Base-by-base conservation (phyloP, 2,329 filamentous ascomycete genomes). In the Fusarium sp. region DNA sequence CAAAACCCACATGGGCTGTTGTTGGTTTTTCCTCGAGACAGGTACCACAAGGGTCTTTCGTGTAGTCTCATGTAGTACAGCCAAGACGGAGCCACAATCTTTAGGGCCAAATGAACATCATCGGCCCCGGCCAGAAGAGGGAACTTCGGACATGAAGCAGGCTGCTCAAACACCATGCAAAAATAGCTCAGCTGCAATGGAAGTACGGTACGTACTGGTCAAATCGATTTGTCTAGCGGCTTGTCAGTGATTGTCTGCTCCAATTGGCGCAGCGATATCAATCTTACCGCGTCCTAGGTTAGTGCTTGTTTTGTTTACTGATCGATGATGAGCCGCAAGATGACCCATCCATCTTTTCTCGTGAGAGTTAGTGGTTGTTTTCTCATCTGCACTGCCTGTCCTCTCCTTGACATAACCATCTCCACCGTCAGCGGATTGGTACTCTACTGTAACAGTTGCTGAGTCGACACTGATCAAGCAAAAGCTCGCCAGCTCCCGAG, bases 111-210 rank as follows among this genome's bases (percentile, higher is more conserved):
- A 67, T 61, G 61, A 55, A 54, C 55, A 65, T 71, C 45, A 49
- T 58, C 52, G 67, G 69, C 62, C 60, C 70, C 57, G 62, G 69
- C 61, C 47, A 61, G 46, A 64, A 54, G 70, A 69, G 62, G 62
- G 65, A 66, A 72, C 72, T 52, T 55, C 48, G 41, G 57, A 64
- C 54, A 63, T 51, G 59, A 66, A 66, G 58, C 63, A 73, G 61
- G 53, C 57, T 69, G 40, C 62, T 65, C 61, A 49, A 57, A 42
- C 51, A 49, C 67, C 62, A 57, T 66, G 52, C 51, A 75, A 72
- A 76, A 76, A 76, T 76, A 74, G 70, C 74, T 76, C 74, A 75
- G 62, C 62, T 65, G 47, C 41, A 40, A 40, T 32, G 34, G 61
- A 52, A 68, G 34, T 37, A n/a, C 18, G 57, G 25, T 55, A 63